Evolutionary conservation across 805 yeast species (phyloP), one percentile per base, ranked within the genome.

Genomic region (Saturnispora hagleri): DNA sequence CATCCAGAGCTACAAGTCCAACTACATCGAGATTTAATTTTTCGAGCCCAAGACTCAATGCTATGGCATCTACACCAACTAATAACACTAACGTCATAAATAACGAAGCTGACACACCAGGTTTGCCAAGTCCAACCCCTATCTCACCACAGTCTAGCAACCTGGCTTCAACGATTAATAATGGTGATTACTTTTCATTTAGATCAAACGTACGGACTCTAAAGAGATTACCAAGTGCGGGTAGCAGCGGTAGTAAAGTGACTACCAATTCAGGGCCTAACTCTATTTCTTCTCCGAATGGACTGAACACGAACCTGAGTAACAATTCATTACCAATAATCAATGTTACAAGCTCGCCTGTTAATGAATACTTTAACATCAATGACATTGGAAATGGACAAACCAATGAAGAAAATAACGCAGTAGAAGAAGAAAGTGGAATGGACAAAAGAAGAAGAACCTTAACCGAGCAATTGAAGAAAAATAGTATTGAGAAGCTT

Each of bases 381-480:
- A 43, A 42, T 18, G 50, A 46, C n/a, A 51, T 51, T 35, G 48
- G 97, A 12, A 49, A 51, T 33, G 42, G 43, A 12, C 8, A 15
- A 9, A 17, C n/a, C 24, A 15, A 8, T 6, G 31, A 41, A 24
- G 44, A 24, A 18, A 36, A 27, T 36, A 20, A 33, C 15, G 34
- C 34, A 15, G 26, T 12, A 20, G 34, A 35, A 6, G 40, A 28
- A 17, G 43, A 17, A 8, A 17, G 22, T 22, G 53, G 50, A n/a
- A 43, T 55, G 26, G 53, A 51, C 15, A 41, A 51, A 22, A 51
- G 58, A 31, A 47, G 54, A 34, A 48, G 52, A 24, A 55, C 58
- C 10, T 48, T 55, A 17, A 51, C 55, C 31, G 56, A 55, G 46
- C 46, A 48, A 27, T 41, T 55, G 9, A 51, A 51, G 28, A 43